Evolutionary conservation across 805 yeast species (phyloP).

Genomic region (Yamadazyma phyllophila): DNA sequence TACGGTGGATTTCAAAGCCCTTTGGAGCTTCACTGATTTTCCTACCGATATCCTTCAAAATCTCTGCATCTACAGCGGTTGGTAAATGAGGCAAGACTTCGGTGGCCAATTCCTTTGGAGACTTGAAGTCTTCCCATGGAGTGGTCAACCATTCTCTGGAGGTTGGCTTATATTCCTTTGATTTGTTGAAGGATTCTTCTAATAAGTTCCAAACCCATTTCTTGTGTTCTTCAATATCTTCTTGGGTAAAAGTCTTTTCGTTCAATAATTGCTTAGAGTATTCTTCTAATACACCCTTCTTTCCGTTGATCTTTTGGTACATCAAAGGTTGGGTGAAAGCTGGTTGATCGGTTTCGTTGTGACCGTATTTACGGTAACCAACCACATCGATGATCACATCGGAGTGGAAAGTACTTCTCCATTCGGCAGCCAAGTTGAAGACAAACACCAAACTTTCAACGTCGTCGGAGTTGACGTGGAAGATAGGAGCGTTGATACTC

Average conservation of each 20-base stretch:
- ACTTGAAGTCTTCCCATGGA: conserved; percentile 98
- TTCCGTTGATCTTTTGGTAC: conserved; percentile 88
- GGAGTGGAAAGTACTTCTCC: conserved; percentile 95
- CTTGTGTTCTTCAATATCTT: conserved; percentile 93
- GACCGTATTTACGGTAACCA: conserved; percentile 98
- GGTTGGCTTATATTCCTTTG: conserved; percentile 87
- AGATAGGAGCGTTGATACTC: conserved; percentile 94
- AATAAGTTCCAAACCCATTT: conserved; percentile 96
- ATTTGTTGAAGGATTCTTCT: conserved; percentile 84
- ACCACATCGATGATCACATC: conserved; percentile 96
- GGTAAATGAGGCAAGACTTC: conserved; percentile 96
- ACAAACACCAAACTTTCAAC: conserved; percentile 89
- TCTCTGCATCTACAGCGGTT: conserved; percentile 76
- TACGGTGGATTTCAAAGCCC: conserved; percentile 87
- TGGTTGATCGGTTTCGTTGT: conserved; percentile 99
- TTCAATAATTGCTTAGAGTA: conserved; percentile 75
- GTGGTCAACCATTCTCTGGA: conserved; percentile 97
- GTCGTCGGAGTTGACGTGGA: conserved; percentile 99
- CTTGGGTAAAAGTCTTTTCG: conserved; percentile 87
- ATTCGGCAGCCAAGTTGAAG: conserved; percentile 96
- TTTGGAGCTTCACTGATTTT: conserved; percentile 82
- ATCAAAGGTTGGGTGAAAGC: conserved; percentile 97
- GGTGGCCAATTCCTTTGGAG: conserved; percentile 94
- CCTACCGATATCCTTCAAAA: conserved; percentile 74
- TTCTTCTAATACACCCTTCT: conserved; percentile 83